Evolutionary conservation across 108 stramenopile genomes (phyloP), one percentile per base, ranked within the genome.

Genomic region (Nitzschia sp.): DNA sequence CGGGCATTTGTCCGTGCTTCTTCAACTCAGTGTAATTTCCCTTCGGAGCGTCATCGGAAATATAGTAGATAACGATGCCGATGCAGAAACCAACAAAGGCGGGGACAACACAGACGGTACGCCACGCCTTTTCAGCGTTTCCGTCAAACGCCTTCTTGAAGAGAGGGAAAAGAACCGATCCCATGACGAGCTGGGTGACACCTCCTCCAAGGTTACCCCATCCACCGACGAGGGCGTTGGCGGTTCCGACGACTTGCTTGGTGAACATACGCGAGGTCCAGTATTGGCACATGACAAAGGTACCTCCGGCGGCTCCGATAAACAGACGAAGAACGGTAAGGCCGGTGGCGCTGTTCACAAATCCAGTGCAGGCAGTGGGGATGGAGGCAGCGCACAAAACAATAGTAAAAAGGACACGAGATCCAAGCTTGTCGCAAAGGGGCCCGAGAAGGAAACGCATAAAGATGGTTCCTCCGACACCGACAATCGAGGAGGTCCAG

Each of bases 151-250:
- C 66, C 0, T 58, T 45, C 69, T 92, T 87, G 75, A 95, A 95
- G 4, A 91, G 69, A 8, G 90, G 90, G 60, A 89, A 91, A 21
- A 95, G 66, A 19, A 71, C 68, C 21, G 87, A 67, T 54, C 91
- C 94, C 61, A 92, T 84, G 36, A 95, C 63, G 22, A 93, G 53
- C 54, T 88, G 86, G 11, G 89, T 89, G 30, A 95, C 82, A 59
- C 95, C 95, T 61, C 89, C 96, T 57, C 92, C 92, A 3, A 96
- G 72, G 69, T 97, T 97, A 17, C 83, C 96, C 97, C 97, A 97
- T 28, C 97, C 95, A 16, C 82, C 96, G 0, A 81, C 80, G 11
- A 94, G 58, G 38, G 93, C 95, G 74, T 97, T 96, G 32, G 95
- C 95, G 0, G 92, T 87, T 33, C 96, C 96, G 1, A 90, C 91